phyloP scores from a whole-genome alignment of 495 filamentous ascomycete species.

The Chaetomium cochliodes region DNA sequence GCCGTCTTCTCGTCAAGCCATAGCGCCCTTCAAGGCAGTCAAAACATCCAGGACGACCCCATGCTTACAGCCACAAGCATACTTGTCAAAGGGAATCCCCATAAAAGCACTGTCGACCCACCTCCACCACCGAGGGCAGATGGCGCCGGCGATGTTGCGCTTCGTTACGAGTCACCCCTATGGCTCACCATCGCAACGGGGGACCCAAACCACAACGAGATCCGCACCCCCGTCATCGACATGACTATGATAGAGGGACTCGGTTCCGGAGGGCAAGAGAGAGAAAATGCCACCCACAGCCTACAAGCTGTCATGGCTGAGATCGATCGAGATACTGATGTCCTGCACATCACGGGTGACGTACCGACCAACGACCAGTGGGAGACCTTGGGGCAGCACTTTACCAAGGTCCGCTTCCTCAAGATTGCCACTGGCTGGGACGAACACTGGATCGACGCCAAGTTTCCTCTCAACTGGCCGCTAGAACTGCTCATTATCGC shows the following conservation, averaged over 20 bases:
- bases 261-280: background rate
- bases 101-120: background rate
- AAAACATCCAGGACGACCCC: too few relatives aligned
- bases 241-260: background rate
- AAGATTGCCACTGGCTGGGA: slow-evolving; percentile 3
- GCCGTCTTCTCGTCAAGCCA: too few relatives aligned
- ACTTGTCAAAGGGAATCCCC: background rate
- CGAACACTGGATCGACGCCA: slow-evolving; percentile 12
- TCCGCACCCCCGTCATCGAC: background rate
- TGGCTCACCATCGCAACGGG: background rate
- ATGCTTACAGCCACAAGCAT: too few relatives aligned
- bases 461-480: slow-evolving; percentile 14
- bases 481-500: slow-evolving; percentile 14
- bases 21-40: too few relatives aligned
- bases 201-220: background rate
- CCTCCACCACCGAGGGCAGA: background rate
- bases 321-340: background rate
- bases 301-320: background rate
- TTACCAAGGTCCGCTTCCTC: slow-evolving; percentile 3
- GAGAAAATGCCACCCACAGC: background rate
- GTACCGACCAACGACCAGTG: slow-evolving; percentile 6
- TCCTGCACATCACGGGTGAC: slow-evolving; percentile 2
- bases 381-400: slow-evolving; percentile 3
- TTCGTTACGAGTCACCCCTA: background rate
- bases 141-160: background rate